Evolutionary conservation across 129 eudicot species (phyloP).

Genomic region (Arctium lappa): DNA sequence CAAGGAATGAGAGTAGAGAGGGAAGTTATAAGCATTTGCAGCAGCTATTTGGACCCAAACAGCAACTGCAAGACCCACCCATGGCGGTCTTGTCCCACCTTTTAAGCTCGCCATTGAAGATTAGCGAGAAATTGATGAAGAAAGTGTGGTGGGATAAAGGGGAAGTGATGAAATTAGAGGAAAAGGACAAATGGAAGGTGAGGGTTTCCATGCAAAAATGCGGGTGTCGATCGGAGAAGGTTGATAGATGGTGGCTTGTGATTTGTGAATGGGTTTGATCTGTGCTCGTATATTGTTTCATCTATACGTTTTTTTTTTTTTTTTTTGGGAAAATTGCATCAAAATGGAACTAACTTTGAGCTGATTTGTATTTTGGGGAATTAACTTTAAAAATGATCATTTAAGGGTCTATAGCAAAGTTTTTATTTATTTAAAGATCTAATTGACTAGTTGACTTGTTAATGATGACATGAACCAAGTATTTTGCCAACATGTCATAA

Average conservation of each 20-base stretch:
- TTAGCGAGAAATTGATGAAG: background rate
- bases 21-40: slow-evolving; percentile 56
- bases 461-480: too few species aligned
- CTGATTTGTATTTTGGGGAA: too few species aligned
- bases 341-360: too few species aligned
- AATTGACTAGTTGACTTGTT: too few species aligned
- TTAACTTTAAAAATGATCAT: too few species aligned
- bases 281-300: too few species aligned
- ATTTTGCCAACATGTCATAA: too few species aligned
- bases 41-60: slow-evolving; percentile 53
- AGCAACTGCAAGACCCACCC: slow-evolving; percentile 65
- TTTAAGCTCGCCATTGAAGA: slow-evolving; percentile 35
- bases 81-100: slow-evolving; percentile 61
- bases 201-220: background rate
- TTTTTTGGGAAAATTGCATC: too few species aligned
- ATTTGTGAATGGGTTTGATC: background rate
- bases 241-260: background rate
- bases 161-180: background rate
- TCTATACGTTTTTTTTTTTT: too few species aligned
- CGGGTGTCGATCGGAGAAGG: background rate
- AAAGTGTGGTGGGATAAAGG: background rate
- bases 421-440: too few species aligned
- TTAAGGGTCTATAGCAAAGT: too few species aligned
- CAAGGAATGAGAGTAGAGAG: slow-evolving; percentile 56
- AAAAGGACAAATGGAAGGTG: background rate